A percentile compares a stretch with the other conserved stretches of the same genome.
Evolutionary conservation across 306 rosid genomes (phyloP).

Genomic region (Gastrolobium bilobum): DNA sequence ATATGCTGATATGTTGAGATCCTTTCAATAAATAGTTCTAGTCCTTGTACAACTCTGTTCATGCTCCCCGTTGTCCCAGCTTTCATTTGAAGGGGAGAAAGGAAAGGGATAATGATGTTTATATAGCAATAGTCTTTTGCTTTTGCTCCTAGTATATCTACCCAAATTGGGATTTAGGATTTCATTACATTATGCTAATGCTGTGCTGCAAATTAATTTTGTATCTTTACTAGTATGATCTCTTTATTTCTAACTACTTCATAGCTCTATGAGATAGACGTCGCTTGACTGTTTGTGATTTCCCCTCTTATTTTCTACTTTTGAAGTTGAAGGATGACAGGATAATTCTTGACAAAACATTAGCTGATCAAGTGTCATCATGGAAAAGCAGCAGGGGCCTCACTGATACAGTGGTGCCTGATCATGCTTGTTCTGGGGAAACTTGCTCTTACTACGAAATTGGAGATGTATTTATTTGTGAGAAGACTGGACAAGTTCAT

Average conservation of each 20-base stretch:
- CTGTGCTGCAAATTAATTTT: background rate
- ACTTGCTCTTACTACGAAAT: constrained; percentile 87
- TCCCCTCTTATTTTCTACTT: constrained; percentile 32
- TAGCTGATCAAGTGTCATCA: constrained; percentile 90
- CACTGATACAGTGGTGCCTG: constrained; percentile 72
- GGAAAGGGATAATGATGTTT: constrained; percentile 24
- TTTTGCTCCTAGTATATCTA: constrained; percentile 21
- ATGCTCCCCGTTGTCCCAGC: background rate
- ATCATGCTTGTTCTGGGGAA: constrained; percentile 92
- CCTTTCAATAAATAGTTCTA: constrained; percentile 22
- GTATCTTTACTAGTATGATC: constrained; percentile 14
- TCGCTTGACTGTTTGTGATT: constrained; percentile 28
- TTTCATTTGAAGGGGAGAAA: background rate
- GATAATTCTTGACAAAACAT: constrained; percentile 85
- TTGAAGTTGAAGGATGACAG: constrained; percentile 82
- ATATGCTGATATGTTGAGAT: constrained; percentile 23
- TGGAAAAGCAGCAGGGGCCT: constrained; percentile 93
- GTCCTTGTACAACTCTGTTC: constrained; percentile 12
- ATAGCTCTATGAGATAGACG: background rate
- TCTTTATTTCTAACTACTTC: constrained; percentile 21
- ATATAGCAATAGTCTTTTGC: constrained; percentile 8
- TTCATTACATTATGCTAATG: constrained; percentile 3
- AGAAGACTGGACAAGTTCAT: constrained; percentile 94
- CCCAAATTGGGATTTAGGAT: constrained; percentile 10
- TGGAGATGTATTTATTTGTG: constrained; percentile 93